A percentile compares a stretch with the other conserved stretches of the same genome.
These are phyloP conservation scores for Mycena kentingensis DNA, from an alignment of 768 basidiomycete species.

Conservation along the genomic window DNA sequence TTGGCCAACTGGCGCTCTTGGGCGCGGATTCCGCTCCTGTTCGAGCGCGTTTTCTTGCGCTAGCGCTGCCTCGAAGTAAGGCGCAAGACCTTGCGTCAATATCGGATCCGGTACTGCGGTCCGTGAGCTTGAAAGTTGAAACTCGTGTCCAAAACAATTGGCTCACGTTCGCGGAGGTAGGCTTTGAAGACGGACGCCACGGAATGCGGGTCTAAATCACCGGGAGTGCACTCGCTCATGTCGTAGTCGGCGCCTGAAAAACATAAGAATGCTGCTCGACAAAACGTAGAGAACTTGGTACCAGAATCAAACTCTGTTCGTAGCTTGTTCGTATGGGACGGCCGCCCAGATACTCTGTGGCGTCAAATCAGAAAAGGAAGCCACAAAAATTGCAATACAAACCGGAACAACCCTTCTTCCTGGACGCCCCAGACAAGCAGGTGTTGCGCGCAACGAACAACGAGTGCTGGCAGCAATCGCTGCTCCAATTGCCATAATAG, in stretches of 20 bases:
- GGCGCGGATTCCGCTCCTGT: conserved; percentile 29
- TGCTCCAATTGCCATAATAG: conserved; percentile 44
- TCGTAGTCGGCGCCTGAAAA: conserved; percentile 80
- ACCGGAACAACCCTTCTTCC: conserved; percentile 88
- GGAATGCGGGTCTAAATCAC: conserved; percentile 92
- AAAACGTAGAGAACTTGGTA: conserved; percentile 26
- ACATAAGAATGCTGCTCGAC: conserved; percentile 16
- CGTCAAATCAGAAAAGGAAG: conserved; percentile 13
- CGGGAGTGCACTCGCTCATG: conserved; percentile 72
- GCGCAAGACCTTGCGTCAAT: conserved; percentile 68
- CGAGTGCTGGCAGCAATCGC: conserved; percentile 68
- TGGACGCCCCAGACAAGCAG: conserved; percentile 79
- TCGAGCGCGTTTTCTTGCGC: conserved; percentile 50
- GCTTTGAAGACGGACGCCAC: conserved; percentile 93
- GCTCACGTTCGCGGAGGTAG: conserved; percentile 88
- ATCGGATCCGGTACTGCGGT: conserved; percentile 81
- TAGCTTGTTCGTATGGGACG: conserved; percentile 76
- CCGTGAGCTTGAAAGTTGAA: conserved; percentile 4
- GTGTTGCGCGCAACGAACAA: conserved; percentile 83
- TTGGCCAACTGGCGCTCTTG: conserved; percentile 29
- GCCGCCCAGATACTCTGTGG: conserved; percentile 76
- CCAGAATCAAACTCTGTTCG: conserved; percentile 83
- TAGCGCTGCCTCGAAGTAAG: conserved; percentile 80
- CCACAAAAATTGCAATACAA: conserved; percentile 29
- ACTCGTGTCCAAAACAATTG: conserved; percentile 3